Percentiles rank a stretch among this genome's conserved stretches.
These are phyloP conservation scores for Talaromyces sp. DNA, from an alignment of 2,329 filamentous ascomycete species.

Conservation along the genomic window DNA sequence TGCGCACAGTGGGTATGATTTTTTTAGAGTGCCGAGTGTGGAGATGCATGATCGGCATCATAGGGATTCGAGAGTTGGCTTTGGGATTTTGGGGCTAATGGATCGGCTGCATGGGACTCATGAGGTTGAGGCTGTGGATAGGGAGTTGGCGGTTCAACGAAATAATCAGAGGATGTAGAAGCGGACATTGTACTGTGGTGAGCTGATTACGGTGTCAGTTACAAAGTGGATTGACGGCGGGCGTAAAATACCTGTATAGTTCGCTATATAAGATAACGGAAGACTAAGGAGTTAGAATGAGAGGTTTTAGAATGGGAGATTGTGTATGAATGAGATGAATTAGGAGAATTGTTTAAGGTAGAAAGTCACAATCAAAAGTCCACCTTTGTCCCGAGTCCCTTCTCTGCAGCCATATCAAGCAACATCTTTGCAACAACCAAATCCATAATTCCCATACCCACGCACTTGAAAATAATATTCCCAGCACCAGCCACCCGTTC, in stretches of 20 bases:
- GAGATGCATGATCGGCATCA: background rate
- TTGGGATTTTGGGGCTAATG: background rate
- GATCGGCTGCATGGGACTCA: background rate
- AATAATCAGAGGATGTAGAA: background rate
- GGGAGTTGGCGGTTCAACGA: background rate
- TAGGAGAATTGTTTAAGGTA: no score
- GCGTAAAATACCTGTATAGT: background rate
- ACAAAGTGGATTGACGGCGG: background rate
- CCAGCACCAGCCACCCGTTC: conserved; percentile 20
- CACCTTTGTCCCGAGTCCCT: conserved; percentile 6
- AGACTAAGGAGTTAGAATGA: no score
- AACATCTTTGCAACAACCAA: conserved; percentile 40
- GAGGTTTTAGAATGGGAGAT: no score
- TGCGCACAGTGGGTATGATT: background rate
- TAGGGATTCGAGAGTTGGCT: background rate
- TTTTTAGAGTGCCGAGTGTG: background rate
- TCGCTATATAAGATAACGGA: no score
- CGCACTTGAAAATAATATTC: conserved; percentile 47
- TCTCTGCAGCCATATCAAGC: conserved; percentile 29
- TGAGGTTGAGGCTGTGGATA: background rate
- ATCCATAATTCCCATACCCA: conserved; percentile 49
- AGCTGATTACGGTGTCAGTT: background rate
- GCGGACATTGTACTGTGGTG: no score
- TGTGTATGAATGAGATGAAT: background rate
- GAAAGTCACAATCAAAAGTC: background rate